Base-by-base conservation (phyloP, 176 grass and related monocot species). In the Musa schizocarpa region DNA sequence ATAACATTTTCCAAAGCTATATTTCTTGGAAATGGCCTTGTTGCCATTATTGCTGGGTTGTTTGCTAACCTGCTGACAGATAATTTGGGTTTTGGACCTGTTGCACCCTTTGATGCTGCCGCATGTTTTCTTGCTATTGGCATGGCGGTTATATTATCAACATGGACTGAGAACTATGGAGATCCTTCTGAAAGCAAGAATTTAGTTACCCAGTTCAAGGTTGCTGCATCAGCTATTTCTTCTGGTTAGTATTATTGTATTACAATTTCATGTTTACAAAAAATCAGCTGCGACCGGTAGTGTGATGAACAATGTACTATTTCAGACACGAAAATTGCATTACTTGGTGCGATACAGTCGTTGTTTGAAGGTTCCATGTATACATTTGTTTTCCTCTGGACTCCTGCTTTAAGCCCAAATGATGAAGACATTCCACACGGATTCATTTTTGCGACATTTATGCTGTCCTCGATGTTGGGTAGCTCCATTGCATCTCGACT, bases 291-390 rank as follows among this genome's bases (percentile, higher is more conserved):
- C 16, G 1, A 71, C 19, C 74, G 8, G 8, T 13, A 63, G 4
- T 51, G 13, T 76, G 25, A 11, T 61, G n/a, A 50, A 71, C 49
- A 48, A 58, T 49, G 6, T 75, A 13, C 61, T 19, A 52, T 52
- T 59, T 52, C 75, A 77, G 75, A 77, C 53, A 61, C 65, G 20
- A 77, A 77, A 65, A 77, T 77, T 77, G 58, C 49, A 16, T 77
- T 77, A 50, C 62, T 77, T 29, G 59, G 75, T 51, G 75, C 75
- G 14, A 77, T 77, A 65, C 75, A 77, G 19, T 77, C 75, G 17
- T 19, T 77, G 34, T 77, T 77, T 77, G 75, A 77, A 77, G 75
- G 75, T 8, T 77, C 75, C 9, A 77, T 77, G 75, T 77, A 77
- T 24, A 77, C 75, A 10, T 77, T 77, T 77, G 75, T 77, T 9